Evolutionary conservation across 176 grass and related monocot genomes (phyloP), one percentile per base, ranked within the genome.

Genomic region (Hordeum marinum): DNA sequence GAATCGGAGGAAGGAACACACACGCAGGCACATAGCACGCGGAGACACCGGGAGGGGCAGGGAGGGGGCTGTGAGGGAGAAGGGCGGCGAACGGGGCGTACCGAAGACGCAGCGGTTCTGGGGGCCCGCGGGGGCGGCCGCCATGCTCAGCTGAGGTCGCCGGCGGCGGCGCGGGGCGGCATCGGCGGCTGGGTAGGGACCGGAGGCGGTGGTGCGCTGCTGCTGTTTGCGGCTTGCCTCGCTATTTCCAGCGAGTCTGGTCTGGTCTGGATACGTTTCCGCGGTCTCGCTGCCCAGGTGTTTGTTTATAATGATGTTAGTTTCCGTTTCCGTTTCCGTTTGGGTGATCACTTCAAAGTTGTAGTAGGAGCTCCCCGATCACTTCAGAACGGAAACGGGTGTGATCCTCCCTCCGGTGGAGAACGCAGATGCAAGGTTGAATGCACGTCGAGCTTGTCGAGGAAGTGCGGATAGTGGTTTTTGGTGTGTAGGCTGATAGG

Each of bases 101-200:
- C 96, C 96, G 72, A 99, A 99, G 58, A 99, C 96, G 88, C 93
- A 99, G 70, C 96, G 90, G 63, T 94, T 92, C 84, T 94, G 96
- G 31, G 85, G 57, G 72, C 86, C 86, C 54, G 77, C 64, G 21
- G 86, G 72, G 48, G 90, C 78, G 57, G 86, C 90, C 41, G 86
- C 90, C 89, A 91, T 91, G 81, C 75, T 90, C 85, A 84, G 80
- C 80, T 54, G 80, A 26, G 46, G 35, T 75, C 43, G 82, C 36
- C 78, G 46, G 46, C 73, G 74, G 29, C 83, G 45, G 75, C 67
- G 79, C 83, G 66, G 60, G 15, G 65, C 55, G 7, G 79, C 86
- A 81, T 83, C 79, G 66, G 87, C 54, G 42, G 23, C 64, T 18
- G 55, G 46, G 70, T 45, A 72, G 69, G 39, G 40, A 6, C 11